phyloP scores from a whole-genome alignment of 1,284 basidiomycete species.

The Pseudozyma flocculosa region DNA sequence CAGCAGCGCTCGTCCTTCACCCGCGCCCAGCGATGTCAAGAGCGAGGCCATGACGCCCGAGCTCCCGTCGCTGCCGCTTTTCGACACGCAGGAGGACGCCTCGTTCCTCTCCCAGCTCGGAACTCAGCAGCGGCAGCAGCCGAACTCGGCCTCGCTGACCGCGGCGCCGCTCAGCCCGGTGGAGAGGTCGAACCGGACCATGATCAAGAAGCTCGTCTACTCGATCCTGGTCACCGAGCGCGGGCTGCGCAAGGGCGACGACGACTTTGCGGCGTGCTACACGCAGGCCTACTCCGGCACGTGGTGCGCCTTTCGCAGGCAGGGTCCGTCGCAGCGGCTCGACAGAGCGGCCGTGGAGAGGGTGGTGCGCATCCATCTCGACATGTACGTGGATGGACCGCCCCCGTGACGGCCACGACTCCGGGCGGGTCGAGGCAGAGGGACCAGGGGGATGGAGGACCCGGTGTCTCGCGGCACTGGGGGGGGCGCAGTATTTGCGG shows the following conservation, averaged over 20 bases:
- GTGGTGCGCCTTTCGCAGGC: constrained; percentile 33
- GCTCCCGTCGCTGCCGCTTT: neutral
- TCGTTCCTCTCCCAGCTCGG: neutral
- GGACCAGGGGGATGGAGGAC: too few relatives aligned
- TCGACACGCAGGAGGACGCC: neutral
- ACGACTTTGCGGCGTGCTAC: constrained; percentile 43
- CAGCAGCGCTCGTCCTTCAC: too few relatives aligned
- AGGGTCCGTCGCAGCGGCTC: constrained; percentile 12
- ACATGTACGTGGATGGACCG: neutral
- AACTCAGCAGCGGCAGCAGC: neutral
- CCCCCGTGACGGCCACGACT: too few relatives aligned
- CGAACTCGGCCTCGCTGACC: too few relatives aligned
- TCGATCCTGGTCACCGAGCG: constrained; percentile 20
- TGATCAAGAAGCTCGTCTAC: constrained; percentile 32
- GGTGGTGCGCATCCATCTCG: constrained; percentile 1
- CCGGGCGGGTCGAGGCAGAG: too few relatives aligned
- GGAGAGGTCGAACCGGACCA: constrained; percentile 25
- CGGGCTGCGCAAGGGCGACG: constrained; percentile 16
- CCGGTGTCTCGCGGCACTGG: too few relatives aligned
- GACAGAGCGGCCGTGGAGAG: constrained; percentile 20
- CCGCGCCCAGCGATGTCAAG: neutral
- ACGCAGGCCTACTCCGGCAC: constrained; percentile 39
- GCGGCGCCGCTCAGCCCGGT: constrained; percentile 1
- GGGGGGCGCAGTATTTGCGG: too few relatives aligned
- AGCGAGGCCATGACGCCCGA: neutral